Evolutionary conservation across 306 rosid genomes (phyloP).

Genomic region (Cajanus cajan): DNA sequence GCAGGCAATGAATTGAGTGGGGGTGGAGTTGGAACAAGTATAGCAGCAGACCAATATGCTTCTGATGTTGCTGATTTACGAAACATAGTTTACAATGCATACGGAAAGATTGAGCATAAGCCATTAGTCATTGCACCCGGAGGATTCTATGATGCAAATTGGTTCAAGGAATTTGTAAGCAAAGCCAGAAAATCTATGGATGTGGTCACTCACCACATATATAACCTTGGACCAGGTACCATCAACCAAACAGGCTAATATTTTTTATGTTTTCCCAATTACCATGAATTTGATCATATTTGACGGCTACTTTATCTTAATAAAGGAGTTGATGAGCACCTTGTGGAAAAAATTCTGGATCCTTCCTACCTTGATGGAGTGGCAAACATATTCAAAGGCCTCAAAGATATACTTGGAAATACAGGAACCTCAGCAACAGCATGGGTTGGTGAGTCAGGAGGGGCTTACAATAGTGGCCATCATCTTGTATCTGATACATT

Average conservation of each 20-base stretch:
- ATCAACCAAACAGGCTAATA: background rate
- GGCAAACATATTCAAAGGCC: conserved; percentile 55
- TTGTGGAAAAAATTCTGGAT: conserved; percentile 69
- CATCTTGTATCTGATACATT: conserved; percentile 80
- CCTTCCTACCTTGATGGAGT: conserved; percentile 68
- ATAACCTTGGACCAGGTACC: conserved; percentile 90
- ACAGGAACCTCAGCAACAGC: conserved; percentile 64
- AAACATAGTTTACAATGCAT: conserved; percentile 47
- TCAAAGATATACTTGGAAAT: conserved; percentile 47
- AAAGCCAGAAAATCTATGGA: conserved; percentile 55
- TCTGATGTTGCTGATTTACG: conserved; percentile 55
- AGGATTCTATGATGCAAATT: conserved; percentile 76
- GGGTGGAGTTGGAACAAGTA: conserved; percentile 73
- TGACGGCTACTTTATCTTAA: background rate
- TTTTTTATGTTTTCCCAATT: background rate
- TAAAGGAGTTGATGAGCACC: conserved; percentile 76
- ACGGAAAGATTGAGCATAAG: conserved; percentile 47
- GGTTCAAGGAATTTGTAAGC: conserved; percentile 68
- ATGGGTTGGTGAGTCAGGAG: conserved; percentile 99
- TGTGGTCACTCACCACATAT: conserved; percentile 82
- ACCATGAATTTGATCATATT: conserved; percentile 5
- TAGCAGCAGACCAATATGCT: conserved; percentile 75
- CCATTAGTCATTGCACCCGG: conserved; percentile 91
- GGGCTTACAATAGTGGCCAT: conserved; percentile 93
- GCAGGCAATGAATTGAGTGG: conserved; percentile 90